Evolutionary conservation across 805 yeast species (phyloP), one percentile per base, ranked within the genome.

Genomic region (Osmozyma mogii): DNA sequence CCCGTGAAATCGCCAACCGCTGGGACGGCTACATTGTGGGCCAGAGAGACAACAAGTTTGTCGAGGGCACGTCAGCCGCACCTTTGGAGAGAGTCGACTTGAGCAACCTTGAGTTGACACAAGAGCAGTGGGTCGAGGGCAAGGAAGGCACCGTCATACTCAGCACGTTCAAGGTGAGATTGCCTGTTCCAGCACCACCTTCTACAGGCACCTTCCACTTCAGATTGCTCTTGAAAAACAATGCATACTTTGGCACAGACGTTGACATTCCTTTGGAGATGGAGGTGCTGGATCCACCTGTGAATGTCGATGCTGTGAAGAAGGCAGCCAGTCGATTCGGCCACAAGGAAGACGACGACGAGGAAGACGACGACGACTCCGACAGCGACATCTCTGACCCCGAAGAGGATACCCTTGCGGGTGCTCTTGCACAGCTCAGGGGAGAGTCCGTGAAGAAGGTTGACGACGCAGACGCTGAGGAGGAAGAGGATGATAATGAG

Each of bases 191-290:
- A 25, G 75, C 94, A 10, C 96, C 97, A n/a, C 69, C 68, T 12
- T 68, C 68, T 32, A 59, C 61, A 11, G 95, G 94, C 24, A 62
- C 58, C 24, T 73, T 59, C 48, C 77, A 73, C 40, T 84, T 84
- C 65, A 71, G 87, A 57, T 61, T 88, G 11, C 58, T 77, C 15
- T 54, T 89, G 48, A 75, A 76, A 48, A 78, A 82, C 32, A 70
- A 82, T 30, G 76, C 82, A 25, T 88, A 84, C 53, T 84, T 84
- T 52, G 95, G 95, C 5, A 58, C 73, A 12, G 96, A 89, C 50
- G 52, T 84, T 15, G 84, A 79, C 40, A 69, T 78, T 37, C 80
- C 88, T 7, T 56, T 84, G 27, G 59, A 61, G 15, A 70, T 88
- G 78, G 63, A 70, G n/a, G 94, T 88, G 20, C 65, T 71, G 43